Conservation (phyloP, 805 yeast species). For the Teunomyces kruisii region DNA sequence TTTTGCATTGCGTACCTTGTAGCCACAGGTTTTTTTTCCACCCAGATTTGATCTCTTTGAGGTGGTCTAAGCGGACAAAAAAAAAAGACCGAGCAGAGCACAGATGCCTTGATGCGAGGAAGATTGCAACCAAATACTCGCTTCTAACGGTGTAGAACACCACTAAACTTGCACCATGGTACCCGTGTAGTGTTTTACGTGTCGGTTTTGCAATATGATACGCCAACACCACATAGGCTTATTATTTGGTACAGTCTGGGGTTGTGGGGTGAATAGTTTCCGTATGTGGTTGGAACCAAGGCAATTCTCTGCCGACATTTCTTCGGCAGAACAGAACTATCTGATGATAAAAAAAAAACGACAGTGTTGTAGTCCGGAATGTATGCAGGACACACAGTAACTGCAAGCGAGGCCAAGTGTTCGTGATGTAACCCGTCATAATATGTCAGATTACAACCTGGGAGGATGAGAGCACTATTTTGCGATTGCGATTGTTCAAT, state of each 20-base stretch:
- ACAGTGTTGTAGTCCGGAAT: not conserved
- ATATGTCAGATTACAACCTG: not conserved
- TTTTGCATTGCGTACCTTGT: too few relatives aligned
- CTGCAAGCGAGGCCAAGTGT: not conserved
- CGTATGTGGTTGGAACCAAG: not conserved
- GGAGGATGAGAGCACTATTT: too few relatives aligned
- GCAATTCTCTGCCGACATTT: not conserved
- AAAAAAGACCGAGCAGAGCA: not conserved
- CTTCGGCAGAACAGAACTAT: conserved; percentile 2
- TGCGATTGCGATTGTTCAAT: too few relatives aligned
- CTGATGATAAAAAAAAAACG: not conserved
- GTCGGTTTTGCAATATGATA: too few relatives aligned
- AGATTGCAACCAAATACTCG: not conserved
- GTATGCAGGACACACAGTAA: not conserved
- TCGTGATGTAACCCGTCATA: not conserved
- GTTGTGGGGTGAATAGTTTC: not conserved
- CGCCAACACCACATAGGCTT: not conserved
- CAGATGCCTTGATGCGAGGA: not conserved
- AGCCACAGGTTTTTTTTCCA: too few relatives aligned
- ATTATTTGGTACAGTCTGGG: not conserved
- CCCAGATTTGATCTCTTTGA: too few relatives aligned
- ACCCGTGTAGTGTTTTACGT: too few relatives aligned
- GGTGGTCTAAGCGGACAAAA: not conserved
- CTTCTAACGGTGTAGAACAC: not conserved
- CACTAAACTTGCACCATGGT: too few relatives aligned